Base-by-base conservation (phyloP, 768 basidiomycete genomes). In the Phanerochaete carnosa region DNA sequence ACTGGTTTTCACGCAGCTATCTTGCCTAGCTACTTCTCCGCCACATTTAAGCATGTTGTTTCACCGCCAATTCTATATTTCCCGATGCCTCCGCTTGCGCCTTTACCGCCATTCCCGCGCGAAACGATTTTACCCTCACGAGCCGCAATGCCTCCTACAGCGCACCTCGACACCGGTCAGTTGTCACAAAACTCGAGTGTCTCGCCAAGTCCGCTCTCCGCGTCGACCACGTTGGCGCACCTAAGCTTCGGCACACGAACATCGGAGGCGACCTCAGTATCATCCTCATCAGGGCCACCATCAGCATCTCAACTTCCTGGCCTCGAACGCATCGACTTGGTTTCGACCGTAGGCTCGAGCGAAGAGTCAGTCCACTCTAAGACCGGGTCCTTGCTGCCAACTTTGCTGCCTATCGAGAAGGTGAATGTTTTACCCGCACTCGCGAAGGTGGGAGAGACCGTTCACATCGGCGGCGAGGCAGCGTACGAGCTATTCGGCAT, bases 31-130 rank as follows among this genome's bases (percentile, higher is more conserved):
- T 84, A 89, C 69, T 84, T 90, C 68, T 86, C 84, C 8, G 85
- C 85, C n/a, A 87, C 86, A 66, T 91, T 90, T 69, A 77, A 83
- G 49, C 86, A 85, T 58, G 85, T 88, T 32, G 77, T 79, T 4
- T 72, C 84, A 39, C 83, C 85, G 2, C 88, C 88, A 45, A 77
- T 84, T 37, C 69, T 87, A 23, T 79, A 80, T 59, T 86, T 88
- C 62, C 83, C 61, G 19, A 58, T 58, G 61, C 61, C 61, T 13
- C 61, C 61, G 2, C 57, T 62, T 22, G 61, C 56, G 29, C 61
- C 61, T 15, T 43, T 62, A 6, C 61, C 61, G n/a, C 61, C 61
- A 2, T 58, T 52, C 13, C 57, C 61, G 25, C 60, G 55, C 16
- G 58, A 57, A 15, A 54, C 33, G 32, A 6, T 54, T 19, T 13